These are phyloP conservation scores for Vigna hirtella DNA, from an alignment of 306 rosid species.

Conservation along the genomic window DNA sequence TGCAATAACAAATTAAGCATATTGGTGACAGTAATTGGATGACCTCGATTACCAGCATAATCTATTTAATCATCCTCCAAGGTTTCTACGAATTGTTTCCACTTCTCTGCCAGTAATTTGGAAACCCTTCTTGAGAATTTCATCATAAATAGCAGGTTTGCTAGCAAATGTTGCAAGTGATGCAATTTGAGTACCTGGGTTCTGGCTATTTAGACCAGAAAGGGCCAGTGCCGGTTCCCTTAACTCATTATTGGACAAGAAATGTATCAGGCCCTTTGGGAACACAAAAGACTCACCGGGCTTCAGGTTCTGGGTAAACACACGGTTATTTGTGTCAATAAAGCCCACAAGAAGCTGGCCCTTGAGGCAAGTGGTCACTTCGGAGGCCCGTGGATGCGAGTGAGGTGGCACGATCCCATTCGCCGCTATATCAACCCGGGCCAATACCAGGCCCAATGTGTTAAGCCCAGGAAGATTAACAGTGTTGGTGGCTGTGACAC, in stretches of 20 bases:
- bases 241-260: slow-evolving; percentile 53
- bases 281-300: slow-evolving; percentile 77
- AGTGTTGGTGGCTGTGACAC: slow-evolving; percentile 49
- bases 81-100: slow-evolving; percentile 50
- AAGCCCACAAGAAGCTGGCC: slow-evolving; percentile 69
- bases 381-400: slow-evolving; percentile 75
- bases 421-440: slow-evolving; percentile 51
- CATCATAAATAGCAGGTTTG: slow-evolving; percentile 48
- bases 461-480: slow-evolving; percentile 74
- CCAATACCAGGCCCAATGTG: slow-evolving; percentile 72
- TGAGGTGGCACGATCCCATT: slow-evolving; percentile 63
- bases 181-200: slow-evolving; percentile 61
- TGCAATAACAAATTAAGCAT: slow-evolving; percentile 23
- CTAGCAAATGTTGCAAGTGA: slow-evolving; percentile 61
- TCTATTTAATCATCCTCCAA: slow-evolving; percentile 48
- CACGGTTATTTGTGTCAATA: slow-evolving; percentile 49
- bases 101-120: slow-evolving; percentile 53
- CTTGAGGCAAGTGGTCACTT: slow-evolving; percentile 60
- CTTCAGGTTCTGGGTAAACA: slow-evolving; percentile 44
- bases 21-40: slow-evolving; percentile 1
- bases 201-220: slow-evolving; percentile 77
- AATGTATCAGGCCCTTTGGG: slow-evolving; percentile 71
- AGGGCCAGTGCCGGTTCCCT: slow-evolving; percentile 48
- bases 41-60: neutral
- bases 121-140: slow-evolving; percentile 52